phyloP scores from a whole-genome alignment of 306 rosid genomes.

The Vigna nakashimae region DNA sequence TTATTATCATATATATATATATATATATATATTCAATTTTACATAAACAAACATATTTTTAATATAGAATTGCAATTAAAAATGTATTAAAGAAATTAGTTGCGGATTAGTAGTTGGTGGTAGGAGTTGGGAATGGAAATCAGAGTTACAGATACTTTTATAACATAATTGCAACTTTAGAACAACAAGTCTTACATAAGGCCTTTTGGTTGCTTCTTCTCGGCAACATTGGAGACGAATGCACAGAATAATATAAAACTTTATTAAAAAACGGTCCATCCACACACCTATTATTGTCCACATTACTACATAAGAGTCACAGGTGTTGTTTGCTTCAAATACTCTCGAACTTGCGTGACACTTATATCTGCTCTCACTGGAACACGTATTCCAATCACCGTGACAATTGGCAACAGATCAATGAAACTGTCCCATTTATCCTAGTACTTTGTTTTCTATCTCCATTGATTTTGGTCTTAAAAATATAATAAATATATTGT shows the following conservation, averaged over 20 bases:
- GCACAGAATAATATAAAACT: neutral
- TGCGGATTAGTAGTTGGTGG: neutral
- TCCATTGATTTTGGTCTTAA: neutral
- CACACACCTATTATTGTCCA: neutral
- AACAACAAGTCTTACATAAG: no score
- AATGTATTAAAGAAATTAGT: no score
- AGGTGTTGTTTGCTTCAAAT: conserved; percentile 4
- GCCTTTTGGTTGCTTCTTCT: no score
- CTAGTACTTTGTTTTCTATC: neutral
- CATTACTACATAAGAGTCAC: conserved; percentile 13
- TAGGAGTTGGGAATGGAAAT: neutral
- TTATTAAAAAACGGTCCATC: neutral
- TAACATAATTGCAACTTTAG: neutral
- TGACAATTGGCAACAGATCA: conserved; percentile 1
- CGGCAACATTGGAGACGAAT: neutral
- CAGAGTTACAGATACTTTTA: neutral
- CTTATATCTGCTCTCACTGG: neutral
- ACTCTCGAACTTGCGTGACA: neutral
- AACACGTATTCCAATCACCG: neutral
- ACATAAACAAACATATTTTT: no score
- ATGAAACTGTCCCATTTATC: neutral
- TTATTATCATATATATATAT: no score
- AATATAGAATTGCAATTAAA: no score
- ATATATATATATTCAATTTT: no score
- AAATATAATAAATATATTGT: neutral